Conservation (phyloP, 2,329 filamentous ascomycete genomes). For the Aspergillus sp. region DNA sequence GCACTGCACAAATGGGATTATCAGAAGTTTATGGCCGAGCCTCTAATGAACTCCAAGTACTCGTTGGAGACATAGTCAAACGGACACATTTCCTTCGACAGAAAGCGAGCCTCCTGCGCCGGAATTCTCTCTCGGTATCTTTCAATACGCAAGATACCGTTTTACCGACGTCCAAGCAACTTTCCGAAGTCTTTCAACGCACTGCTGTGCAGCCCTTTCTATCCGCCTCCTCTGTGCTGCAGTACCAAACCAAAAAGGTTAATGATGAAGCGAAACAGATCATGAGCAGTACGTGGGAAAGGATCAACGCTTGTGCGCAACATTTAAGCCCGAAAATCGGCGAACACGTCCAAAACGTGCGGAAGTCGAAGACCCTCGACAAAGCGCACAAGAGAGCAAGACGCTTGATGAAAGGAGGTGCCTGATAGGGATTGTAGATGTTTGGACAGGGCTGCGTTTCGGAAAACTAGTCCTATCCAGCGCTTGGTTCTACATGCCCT, state of each 20-base stretch:
- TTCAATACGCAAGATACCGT: conserved; percentile 24
- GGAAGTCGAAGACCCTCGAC: conserved; percentile 30
- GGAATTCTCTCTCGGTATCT: conserved; percentile 25
- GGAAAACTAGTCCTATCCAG: neutral
- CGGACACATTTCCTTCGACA: conserved; percentile 33
- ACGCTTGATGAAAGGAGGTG: conserved; percentile 26
- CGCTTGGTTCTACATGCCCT: neutral
- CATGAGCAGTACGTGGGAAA: conserved; percentile 29
- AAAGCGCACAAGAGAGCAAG: conserved; percentile 37
- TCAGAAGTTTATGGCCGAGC: conserved; percentile 39
- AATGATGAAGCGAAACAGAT: conserved; percentile 30
- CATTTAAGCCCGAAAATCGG: conserved; percentile 27
- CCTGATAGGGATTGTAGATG: conserved; percentile 9
- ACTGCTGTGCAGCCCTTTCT: conserved; percentile 33
- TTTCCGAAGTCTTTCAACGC: conserved; percentile 32
- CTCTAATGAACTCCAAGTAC: conserved; percentile 38
- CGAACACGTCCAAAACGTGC: conserved; percentile 28
- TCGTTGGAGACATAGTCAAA: conserved; percentile 39
- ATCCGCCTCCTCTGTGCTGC: conserved; percentile 32
- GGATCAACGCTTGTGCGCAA: conserved; percentile 24
- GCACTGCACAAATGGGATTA: conserved; percentile 38
- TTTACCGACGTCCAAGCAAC: conserved; percentile 34
- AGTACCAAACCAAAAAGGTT: conserved; percentile 27
- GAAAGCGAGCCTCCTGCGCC: conserved; percentile 28
- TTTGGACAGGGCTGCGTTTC: conserved; percentile 1